Conservation (phyloP, 805 yeast species). For the Candida arabinofermentans region DNA sequence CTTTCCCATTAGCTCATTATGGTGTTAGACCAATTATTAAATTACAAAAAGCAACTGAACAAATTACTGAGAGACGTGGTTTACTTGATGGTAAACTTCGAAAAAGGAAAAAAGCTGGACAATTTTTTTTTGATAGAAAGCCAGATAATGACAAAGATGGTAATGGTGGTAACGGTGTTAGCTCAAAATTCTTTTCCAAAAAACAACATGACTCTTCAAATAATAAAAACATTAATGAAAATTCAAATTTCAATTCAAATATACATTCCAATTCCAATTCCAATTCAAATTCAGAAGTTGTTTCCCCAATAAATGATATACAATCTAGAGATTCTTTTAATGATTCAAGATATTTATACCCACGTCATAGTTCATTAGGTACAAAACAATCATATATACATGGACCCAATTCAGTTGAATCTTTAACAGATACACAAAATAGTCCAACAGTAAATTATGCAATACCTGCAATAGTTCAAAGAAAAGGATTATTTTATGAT, state of each 20-base stretch:
- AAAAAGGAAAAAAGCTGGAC: conserved; percentile 15
- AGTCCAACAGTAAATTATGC: conserved; percentile 6
- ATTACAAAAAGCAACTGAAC: conserved; percentile 79
- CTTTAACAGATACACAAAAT: conserved; percentile 4
- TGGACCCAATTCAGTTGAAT: conserved; percentile 11
- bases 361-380: conserved; percentile 7
- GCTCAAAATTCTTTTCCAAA: background rate
- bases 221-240: no score
- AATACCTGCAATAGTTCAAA: conserved; percentile 22
- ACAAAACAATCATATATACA: conserved; percentile 6
- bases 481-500: conserved; percentile 55
- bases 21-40: conserved; percentile 80
- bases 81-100: conserved; percentile 12
- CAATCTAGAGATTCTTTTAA: conserved; percentile 1
- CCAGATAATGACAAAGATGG: background rate
- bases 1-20: conserved; percentile 79
- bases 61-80: conserved; percentile 44
- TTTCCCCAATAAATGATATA: background rate
- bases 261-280: no score
- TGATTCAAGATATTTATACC: conserved; percentile 1
- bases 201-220: background rate
- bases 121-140: conserved; percentile 11
- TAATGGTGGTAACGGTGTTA: background rate
- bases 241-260: no score
- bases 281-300: background rate